Evolutionary conservation across 352 stramenopile species (phyloP).

Genomic region (Globisporangium heterothallicum): DNA sequence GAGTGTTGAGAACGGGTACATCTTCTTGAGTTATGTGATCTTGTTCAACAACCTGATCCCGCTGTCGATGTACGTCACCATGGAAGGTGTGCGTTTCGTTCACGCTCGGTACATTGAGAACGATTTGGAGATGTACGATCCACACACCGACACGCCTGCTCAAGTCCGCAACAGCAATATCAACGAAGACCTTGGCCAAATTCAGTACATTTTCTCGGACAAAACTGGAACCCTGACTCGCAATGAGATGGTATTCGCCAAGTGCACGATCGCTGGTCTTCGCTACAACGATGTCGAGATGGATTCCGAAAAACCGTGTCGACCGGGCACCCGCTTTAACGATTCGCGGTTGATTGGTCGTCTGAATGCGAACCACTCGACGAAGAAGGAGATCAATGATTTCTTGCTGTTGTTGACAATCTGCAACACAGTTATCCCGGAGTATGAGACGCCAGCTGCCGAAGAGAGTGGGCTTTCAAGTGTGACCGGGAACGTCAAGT

Average conservation of each 20-base stretch:
- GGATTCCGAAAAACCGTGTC: slow-evolving; percentile 29
- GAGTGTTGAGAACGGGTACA: slow-evolving; percentile 64
- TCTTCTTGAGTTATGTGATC: slow-evolving; percentile 89
- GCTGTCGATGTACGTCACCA: slow-evolving; percentile 86
- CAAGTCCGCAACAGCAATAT: slow-evolving; percentile 87
- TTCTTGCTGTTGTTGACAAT: slow-evolving; percentile 82
- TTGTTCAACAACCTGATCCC: slow-evolving; percentile 88
- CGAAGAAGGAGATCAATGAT: slow-evolving; percentile 81
- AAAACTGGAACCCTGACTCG: slow-evolving; percentile 85
- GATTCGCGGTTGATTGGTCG: slow-evolving; percentile 64
- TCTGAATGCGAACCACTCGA: slow-evolving; percentile 75
- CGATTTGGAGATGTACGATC: slow-evolving; percentile 80
- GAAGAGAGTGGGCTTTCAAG: slow-evolving; percentile 8
- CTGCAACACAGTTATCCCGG: slow-evolving; percentile 85
- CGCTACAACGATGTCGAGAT: slow-evolving; percentile 89
- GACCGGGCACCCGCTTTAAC: slow-evolving; percentile 76
- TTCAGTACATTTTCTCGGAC: slow-evolving; percentile 90
- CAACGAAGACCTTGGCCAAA: slow-evolving; percentile 86
- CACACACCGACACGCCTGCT: slow-evolving; percentile 57
- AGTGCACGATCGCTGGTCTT: slow-evolving; percentile 88
- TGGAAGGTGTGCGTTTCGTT: slow-evolving; percentile 83
- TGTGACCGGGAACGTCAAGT: slow-evolving; percentile 38
- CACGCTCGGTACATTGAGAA: slow-evolving; percentile 82
- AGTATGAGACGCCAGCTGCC: slow-evolving; percentile 35
- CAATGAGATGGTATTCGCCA: slow-evolving; percentile 90